These are phyloP conservation scores for Sphaerostilbella broomeana DNA, from an alignment of 2,329 filamentous ascomycete species.

Conservation along the genomic window DNA sequence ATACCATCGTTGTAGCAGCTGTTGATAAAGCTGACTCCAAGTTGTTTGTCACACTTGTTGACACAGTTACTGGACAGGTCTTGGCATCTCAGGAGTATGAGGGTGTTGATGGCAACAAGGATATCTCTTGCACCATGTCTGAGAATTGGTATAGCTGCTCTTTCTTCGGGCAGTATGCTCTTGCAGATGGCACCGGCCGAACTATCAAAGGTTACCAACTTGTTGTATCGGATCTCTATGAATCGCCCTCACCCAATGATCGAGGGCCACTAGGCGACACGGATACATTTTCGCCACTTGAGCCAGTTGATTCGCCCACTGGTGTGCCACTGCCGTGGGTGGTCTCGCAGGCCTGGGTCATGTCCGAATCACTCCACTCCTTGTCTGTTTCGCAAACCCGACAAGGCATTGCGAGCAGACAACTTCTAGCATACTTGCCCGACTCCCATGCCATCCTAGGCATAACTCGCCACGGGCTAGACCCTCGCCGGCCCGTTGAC, in stretches of 20 bases:
- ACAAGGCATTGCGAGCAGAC: slow-evolving; percentile 82
- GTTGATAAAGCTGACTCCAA: slow-evolving; percentile 51
- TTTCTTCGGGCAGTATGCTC: slow-evolving; percentile 57
- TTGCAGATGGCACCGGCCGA: slow-evolving; percentile 47
- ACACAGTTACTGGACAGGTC: slow-evolving; percentile 77
- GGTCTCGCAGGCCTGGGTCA: slow-evolving; percentile 71
- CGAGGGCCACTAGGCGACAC: slow-evolving; percentile 68
- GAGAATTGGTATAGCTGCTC: slow-evolving; percentile 97
- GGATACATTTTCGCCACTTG: slow-evolving; percentile 70
- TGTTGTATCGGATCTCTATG: slow-evolving; percentile 81
- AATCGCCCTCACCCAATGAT: slow-evolving; percentile 76
- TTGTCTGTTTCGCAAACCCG: slow-evolving; percentile 82
- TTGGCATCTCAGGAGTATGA: slow-evolving; percentile 64
- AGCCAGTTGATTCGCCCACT: slow-evolving; percentile 52
- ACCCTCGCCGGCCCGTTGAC: slow-evolving; percentile 79
- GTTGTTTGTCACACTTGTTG: slow-evolving; percentile 71
- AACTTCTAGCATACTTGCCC: slow-evolving; percentile 73
- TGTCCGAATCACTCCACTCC: slow-evolving; percentile 70
- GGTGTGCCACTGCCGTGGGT: slow-evolving; percentile 63
- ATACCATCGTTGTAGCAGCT: slow-evolving; percentile 70
- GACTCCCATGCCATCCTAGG: slow-evolving; percentile 67
- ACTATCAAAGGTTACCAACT: slow-evolving; percentile 78
- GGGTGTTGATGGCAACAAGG: slow-evolving; percentile 66
- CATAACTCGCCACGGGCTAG: slow-evolving; percentile 71
- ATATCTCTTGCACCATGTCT: slow-evolving; percentile 70